Evolutionary conservation across 805 yeast genomes (phyloP).

Genomic region (Ogataea pignaliae): DNA sequence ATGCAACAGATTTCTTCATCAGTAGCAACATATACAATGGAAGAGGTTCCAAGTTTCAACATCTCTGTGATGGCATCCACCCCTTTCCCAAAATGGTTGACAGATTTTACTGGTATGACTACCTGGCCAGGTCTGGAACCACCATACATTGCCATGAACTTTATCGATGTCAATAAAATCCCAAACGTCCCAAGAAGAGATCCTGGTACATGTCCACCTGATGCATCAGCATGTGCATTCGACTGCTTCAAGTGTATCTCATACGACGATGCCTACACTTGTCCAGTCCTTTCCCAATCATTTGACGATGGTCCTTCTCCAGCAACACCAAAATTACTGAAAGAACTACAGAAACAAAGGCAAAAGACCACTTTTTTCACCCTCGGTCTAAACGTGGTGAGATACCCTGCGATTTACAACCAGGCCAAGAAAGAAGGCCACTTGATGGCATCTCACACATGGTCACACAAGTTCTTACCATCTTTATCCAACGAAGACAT

Average conservation of each 20-base stretch:
- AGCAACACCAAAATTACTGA: constrained; percentile 50
- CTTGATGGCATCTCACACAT: constrained; percentile 81
- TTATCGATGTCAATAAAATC: constrained; percentile 51
- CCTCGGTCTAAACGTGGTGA: constrained; percentile 74
- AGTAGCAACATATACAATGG: constrained; percentile 1
- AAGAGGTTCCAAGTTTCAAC: constrained; percentile 17
- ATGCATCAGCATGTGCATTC: constrained; percentile 65
- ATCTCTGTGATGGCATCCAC: constrained; percentile 23
- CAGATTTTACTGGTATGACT: constrained; percentile 63
- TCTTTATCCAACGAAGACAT: constrained; percentile 71
- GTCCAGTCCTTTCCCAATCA: constrained; percentile 74
- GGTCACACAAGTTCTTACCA: constrained; percentile 89
- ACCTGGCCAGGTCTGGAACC: constrained; percentile 88
- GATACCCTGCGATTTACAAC: constrained; percentile 68
- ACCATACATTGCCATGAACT: constrained; percentile 80
- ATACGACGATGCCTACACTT: constrained; percentile 71
- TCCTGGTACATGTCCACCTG: constrained; percentile 56
- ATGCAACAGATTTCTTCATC: background rate
- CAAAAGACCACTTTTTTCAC: constrained; percentile 75
- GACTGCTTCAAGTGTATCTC: constrained; percentile 80
- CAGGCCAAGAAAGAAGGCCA: constrained; percentile 61
- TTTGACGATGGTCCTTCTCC: constrained; percentile 95
- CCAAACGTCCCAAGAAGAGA: constrained; percentile 46
- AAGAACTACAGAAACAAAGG: constrained; percentile 40
- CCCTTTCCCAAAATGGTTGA: constrained; percentile 73